Conservation (phyloP, 2,329 filamentous ascomycete genomes). For the Fusarium chuoi region DNA sequence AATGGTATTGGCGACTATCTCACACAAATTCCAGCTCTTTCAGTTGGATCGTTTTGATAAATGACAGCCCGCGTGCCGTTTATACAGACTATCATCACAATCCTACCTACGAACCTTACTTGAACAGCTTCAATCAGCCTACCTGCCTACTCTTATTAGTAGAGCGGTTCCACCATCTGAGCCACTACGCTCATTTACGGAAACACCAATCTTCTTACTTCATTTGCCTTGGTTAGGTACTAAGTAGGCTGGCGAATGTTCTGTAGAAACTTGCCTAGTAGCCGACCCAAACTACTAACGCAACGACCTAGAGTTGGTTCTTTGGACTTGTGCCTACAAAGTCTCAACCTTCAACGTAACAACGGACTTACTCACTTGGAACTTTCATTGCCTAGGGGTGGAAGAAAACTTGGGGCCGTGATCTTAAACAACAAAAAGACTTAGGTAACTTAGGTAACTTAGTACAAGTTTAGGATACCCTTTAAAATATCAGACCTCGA, state of each 20-base stretch:
- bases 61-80: neutral
- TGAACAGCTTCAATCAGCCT: constrained; percentile 6
- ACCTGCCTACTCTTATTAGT: neutral
- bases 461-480: neutral
- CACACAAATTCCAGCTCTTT: constrained; percentile 23
- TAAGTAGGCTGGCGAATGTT: neutral
- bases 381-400: neutral
- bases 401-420: neutral
- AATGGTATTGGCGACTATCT: neutral
- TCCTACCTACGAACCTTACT: neutral
- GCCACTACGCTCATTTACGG: constrained; percentile 6
- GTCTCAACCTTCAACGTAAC: neutral
- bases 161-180: neutral
- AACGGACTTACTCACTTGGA: neutral
- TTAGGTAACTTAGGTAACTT: neutral
- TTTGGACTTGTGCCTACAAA: neutral
- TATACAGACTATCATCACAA: neutral
- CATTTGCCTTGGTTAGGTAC: neutral
- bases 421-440: neutral
- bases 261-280: neutral
- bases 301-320: neutral
- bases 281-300: neutral
- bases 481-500: neutral
- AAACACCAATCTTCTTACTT: constrained; percentile 3
- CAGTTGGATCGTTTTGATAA: neutral